Conservation (phyloP, 2,329 filamentous ascomycete genomes). For the Calcarisporium arbuscula region DNA sequence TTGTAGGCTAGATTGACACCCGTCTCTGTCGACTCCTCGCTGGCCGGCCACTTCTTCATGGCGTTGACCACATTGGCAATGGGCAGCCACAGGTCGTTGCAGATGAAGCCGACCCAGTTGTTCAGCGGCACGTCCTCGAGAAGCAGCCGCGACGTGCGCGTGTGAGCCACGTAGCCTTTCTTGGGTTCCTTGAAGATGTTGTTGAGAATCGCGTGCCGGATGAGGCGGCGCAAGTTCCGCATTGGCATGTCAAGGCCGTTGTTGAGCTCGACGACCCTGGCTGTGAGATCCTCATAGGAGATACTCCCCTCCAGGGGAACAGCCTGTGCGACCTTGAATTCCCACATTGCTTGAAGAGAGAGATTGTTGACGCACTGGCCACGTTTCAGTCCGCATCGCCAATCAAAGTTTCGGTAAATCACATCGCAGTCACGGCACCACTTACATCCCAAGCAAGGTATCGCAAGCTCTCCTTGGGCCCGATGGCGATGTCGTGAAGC, state of each 20-base stretch:
- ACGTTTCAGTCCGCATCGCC: background rate
- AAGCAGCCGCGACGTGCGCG: constrained; percentile 22
- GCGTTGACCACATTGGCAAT: constrained; percentile 22
- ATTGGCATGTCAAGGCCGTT: constrained; percentile 29
- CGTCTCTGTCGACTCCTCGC: constrained; percentile 26
- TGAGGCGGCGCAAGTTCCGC: constrained; percentile 23
- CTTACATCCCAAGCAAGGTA: constrained; percentile 20
- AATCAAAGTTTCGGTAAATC: background rate
- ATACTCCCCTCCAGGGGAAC: constrained; percentile 19
- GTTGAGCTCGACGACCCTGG: constrained; percentile 24
- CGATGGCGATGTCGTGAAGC: constrained; percentile 18
- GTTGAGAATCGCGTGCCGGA: constrained; percentile 31
- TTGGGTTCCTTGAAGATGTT: constrained; percentile 31
- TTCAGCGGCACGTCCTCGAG: constrained; percentile 17
- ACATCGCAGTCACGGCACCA: background rate
- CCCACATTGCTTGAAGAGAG: constrained; percentile 21
- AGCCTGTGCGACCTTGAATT: constrained; percentile 20
- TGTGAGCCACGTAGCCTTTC: constrained; percentile 31
- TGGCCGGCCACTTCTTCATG: constrained; percentile 27
- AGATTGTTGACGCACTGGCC: constrained; percentile 16
- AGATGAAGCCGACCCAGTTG: constrained; percentile 24
- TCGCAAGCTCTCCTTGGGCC: constrained; percentile 17
- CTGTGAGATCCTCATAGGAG: constrained; percentile 18
- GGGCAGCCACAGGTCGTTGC: constrained; percentile 22
- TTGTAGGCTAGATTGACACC: constrained; percentile 20